A percentile compares a stretch with the other conserved stretches of the same genome.
phyloP scores from a whole-genome alignment of 108 stramenopile species.

The Seminavis robusta region DNA sequence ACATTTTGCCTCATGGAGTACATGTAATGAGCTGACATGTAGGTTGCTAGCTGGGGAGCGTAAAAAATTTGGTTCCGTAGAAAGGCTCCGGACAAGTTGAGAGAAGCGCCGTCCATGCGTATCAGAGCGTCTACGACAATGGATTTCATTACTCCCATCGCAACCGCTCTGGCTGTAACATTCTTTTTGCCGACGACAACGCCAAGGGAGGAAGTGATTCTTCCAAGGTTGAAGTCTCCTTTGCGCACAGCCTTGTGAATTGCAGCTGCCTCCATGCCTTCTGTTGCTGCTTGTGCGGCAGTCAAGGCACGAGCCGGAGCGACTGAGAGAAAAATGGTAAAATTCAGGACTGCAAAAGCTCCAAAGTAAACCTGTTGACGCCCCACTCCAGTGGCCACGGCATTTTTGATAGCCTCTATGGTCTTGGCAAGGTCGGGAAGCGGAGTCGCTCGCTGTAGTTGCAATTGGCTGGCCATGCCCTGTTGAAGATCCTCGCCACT shows the following conservation, averaged over 20 bases:
- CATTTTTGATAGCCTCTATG: slow-evolving; percentile 10
- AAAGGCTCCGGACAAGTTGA: slow-evolving; percentile 59
- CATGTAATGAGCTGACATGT: slow-evolving; percentile 71
- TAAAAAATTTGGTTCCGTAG: slow-evolving; percentile 63
- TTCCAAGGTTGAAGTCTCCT: slow-evolving; percentile 64
- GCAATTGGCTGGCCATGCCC: neutral
- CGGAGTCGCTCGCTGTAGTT: neutral
- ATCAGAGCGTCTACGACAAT: slow-evolving; percentile 77
- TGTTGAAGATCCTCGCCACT: neutral
- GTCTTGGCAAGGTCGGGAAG: slow-evolving; percentile 17
- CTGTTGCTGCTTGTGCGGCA: slow-evolving; percentile 44
- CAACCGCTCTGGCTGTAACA: slow-evolving; percentile 54
- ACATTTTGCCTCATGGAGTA: slow-evolving; percentile 71
- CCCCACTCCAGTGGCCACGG: slow-evolving; percentile 18
- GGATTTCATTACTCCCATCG: slow-evolving; percentile 66
- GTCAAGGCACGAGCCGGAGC: slow-evolving; percentile 65
- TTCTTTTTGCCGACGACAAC: slow-evolving; percentile 70
- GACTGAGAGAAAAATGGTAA: slow-evolving; percentile 56
- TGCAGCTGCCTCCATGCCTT: slow-evolving; percentile 60
- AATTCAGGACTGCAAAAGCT: slow-evolving; percentile 55
- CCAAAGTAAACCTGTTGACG: slow-evolving; percentile 58
- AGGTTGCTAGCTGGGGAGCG: slow-evolving; percentile 45
- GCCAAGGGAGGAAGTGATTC: slow-evolving; percentile 44
- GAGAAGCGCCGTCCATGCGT: slow-evolving; percentile 55
- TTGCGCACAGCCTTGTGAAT: slow-evolving; percentile 81